Conservation (phyloP, 1,284 basidiomycete genomes). For the Tilletia walkeri region DNA sequence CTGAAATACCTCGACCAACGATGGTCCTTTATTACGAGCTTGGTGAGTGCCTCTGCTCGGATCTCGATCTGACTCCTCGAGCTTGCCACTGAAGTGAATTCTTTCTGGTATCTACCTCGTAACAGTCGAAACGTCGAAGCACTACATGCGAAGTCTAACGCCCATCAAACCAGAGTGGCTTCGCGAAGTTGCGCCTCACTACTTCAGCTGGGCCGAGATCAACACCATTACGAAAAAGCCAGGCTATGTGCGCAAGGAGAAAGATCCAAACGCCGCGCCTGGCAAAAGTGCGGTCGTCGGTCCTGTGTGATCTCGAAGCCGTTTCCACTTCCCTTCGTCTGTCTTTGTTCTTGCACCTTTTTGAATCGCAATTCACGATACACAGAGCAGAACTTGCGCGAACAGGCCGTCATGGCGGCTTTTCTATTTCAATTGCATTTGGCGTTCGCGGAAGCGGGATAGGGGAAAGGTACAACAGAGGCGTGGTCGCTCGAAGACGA, state of each 20-base stretch:
- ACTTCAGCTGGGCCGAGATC: slow-evolving; percentile 20
- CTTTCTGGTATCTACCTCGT: background rate
- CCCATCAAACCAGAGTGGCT: slow-evolving; percentile 94
- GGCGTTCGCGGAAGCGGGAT: too few relatives aligned
- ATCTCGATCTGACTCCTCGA: background rate
- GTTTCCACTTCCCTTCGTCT: too few relatives aligned
- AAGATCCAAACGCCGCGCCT: background rate
- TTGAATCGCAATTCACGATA: too few relatives aligned
- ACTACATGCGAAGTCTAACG: slow-evolving; percentile 81
- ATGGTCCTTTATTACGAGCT: slow-evolving; percentile 89
- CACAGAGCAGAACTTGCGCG: too few relatives aligned
- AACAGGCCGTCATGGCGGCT: too few relatives aligned
- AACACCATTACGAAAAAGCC: slow-evolving; percentile 10
- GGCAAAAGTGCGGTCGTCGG: background rate
- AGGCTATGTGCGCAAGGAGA: slow-evolving; percentile 15
- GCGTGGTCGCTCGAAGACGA: too few relatives aligned
- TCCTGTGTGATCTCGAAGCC: background rate
- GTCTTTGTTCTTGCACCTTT: too few relatives aligned
- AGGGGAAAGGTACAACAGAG: too few relatives aligned
- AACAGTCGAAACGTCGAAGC: slow-evolving; percentile 62
- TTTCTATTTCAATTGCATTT: too few relatives aligned
- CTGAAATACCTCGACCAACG: slow-evolving; percentile 87
- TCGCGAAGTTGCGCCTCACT: slow-evolving; percentile 64
- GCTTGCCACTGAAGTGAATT: too few relatives aligned
- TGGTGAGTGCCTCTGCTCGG: background rate